phyloP scores from a whole-genome alignment of 306 rosid genomes.

The Lablab purpureus region DNA sequence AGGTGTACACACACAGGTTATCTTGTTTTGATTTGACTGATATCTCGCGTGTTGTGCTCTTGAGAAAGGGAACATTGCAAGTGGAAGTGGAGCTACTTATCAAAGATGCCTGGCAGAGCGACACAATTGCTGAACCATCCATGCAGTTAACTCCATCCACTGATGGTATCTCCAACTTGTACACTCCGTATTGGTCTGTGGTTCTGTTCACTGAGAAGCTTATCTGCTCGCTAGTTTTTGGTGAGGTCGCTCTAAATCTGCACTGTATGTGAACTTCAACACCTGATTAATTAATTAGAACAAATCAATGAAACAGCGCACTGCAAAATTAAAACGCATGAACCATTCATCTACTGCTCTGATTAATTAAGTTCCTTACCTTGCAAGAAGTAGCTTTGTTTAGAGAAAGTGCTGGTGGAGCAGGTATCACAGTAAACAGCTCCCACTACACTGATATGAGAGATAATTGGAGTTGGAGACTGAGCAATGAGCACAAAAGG shows the following conservation, averaged over 20 bases:
- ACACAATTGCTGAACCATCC: constrained; percentile 57
- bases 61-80: constrained; percentile 63
- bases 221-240: constrained; percentile 57
- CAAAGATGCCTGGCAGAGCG: constrained; percentile 68
- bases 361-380: constrained; percentile 52
- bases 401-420: constrained; percentile 64
- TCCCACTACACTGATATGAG: constrained; percentile 70
- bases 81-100: constrained; percentile 51
- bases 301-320: constrained; percentile 26
- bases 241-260: constrained; percentile 68
- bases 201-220: constrained; percentile 65
- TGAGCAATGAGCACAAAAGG: constrained; percentile 49
- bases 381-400: constrained; percentile 73
- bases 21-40: constrained; percentile 67
- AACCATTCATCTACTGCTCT: neutral
- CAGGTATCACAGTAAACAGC: constrained; percentile 79
- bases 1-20: constrained; percentile 68
- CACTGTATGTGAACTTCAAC: constrained; percentile 73
- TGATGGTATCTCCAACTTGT: constrained; percentile 65
- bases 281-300: constrained; percentile 50
- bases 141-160: constrained; percentile 69
- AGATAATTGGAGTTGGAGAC: constrained; percentile 29
- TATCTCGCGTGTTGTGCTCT: constrained; percentile 54
- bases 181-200: constrained; percentile 64
- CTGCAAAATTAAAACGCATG: neutral